Base-by-base conservation (phyloP, 768 basidiomycete species). In the Panellus pusillus region DNA sequence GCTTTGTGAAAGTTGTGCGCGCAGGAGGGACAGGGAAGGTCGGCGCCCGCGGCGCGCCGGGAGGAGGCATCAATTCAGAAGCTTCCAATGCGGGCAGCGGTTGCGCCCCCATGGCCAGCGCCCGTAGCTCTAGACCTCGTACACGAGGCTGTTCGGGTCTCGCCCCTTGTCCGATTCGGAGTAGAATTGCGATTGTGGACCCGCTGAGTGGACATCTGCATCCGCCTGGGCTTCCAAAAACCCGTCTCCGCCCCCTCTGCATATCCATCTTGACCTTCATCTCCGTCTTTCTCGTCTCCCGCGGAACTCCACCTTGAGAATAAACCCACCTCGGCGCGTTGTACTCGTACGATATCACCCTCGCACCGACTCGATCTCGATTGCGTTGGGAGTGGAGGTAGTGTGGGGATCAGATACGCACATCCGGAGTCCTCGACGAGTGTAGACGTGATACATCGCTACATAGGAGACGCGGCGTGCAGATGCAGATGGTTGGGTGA, bases 1-100 rank as follows among this genome's bases (percentile, higher is more conserved):
- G 42, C 45, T 59, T 52, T 18, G 58, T 55, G 47, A 55, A 55
- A 6, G 58, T 53, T 15, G 51, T 17, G 14, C 44, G 48, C 24
- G 24, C 24, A 20, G 51, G 51, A 37, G 58, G 47, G 9, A 50
- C 5, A 7, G 47, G 50, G 38, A 55, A 55, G 14, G 32, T 50
- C 24, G 52, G 17, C 27, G 35, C n/a, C 9, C 36, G 28, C 9
- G 57, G 41, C n/a, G 31, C 24, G 8, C 54, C 46, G 1, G 47
- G 18, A 17, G 43, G 48, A 2, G 48, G 47, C 35, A 39, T 56
- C 11, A 7, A 35, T 35, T 35, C 32, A 14, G 32, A 9, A 11
- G 32, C 32, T 35, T 35, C 11, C 14, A 35, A 35, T 14, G 7
- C 3, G 9, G 32, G 32, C 9, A 7, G 32, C 9, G 7, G 32